phyloP scores from a whole-genome alignment of 495 filamentous ascomycete species.

The Niebla homalea region DNA sequence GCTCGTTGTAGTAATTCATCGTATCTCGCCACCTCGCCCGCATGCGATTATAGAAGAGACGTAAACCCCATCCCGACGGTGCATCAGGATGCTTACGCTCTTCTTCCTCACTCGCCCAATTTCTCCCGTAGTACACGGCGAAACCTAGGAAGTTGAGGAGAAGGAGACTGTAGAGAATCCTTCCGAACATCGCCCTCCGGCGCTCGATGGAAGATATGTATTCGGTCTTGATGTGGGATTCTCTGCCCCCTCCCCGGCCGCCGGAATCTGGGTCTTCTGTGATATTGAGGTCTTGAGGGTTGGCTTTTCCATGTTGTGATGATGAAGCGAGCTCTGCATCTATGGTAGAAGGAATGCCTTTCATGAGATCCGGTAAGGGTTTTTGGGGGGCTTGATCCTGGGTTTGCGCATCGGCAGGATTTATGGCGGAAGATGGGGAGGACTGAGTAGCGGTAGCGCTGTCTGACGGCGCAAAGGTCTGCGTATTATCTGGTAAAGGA shows the following conservation, averaged over 20 bases:
- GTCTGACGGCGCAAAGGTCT: constrained; percentile 27
- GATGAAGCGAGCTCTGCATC: constrained; percentile 47
- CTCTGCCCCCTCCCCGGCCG: constrained; percentile 40
- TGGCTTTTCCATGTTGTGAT: constrained; percentile 21
- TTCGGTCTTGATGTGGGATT: constrained; percentile 54
- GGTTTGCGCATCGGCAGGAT: constrained; percentile 14
- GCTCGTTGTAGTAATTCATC: constrained; percentile 87
- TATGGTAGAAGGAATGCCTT: constrained; percentile 82
- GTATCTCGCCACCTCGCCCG: constrained; percentile 59
- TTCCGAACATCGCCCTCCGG: constrained; percentile 55
- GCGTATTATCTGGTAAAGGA: constrained; percentile 32
- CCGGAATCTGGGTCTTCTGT: constrained; percentile 45
- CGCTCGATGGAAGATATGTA: constrained; percentile 87
- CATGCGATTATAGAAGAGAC: constrained; percentile 64
- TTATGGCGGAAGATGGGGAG: constrained; percentile 10
- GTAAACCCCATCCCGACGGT: constrained; percentile 60
- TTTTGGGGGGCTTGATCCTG: constrained; percentile 20
- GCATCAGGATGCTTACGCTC: constrained; percentile 49
- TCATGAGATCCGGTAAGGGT: constrained; percentile 73
- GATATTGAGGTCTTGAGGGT: constrained; percentile 36
- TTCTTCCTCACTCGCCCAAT: constrained; percentile 71
- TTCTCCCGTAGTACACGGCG: constrained; percentile 60
- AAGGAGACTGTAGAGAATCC: constrained; percentile 46
- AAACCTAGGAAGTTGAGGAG: constrained; percentile 38
- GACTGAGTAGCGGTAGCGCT: constrained; percentile 26